A percentile compares a stretch with the other conserved stretches of the same genome.
phyloP scores from a whole-genome alignment of 495 filamentous ascomycete genomes.

The Podospora anserina region DNA sequence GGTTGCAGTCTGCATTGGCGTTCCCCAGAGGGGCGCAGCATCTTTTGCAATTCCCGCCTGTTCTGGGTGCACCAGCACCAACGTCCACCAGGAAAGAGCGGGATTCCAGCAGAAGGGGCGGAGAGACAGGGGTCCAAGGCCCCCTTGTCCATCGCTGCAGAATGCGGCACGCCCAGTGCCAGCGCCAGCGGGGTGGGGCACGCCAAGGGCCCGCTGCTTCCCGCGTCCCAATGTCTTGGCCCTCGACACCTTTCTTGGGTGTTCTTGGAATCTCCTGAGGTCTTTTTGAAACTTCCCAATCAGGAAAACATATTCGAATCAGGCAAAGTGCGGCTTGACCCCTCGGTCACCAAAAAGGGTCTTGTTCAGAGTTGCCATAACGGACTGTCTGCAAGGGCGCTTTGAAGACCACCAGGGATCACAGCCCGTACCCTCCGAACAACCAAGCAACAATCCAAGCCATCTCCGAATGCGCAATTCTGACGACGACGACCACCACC shows the following conservation, averaged over 20 bases:
- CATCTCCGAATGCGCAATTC: neutral
- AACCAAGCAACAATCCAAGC: neutral
- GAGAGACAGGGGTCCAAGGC: conserved; percentile 6
- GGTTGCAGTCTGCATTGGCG: conserved; percentile 6
- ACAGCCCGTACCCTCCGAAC: neutral
- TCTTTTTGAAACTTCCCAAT: neutral
- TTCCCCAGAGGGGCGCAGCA: conserved; percentile 13
- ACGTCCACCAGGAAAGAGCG: conserved; percentile 15
- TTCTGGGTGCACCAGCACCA: conserved; percentile 7
- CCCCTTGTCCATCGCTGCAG: neutral
- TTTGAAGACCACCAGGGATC: neutral
- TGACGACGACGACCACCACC: neutral
- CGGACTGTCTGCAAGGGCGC: neutral
- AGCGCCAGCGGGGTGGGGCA: neutral
- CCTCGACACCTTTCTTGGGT: too few relatives aligned
- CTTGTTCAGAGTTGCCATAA: neutral
- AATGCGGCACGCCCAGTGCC: neutral
- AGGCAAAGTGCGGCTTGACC: neutral
- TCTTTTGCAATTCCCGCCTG: conserved; percentile 11
- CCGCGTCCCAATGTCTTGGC: neutral
- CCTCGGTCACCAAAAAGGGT: neutral
- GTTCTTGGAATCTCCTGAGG: too few relatives aligned
- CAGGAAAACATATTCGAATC: neutral
- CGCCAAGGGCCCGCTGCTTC: neutral
- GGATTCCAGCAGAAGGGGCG: conserved; percentile 12